phyloP scores from a whole-genome alignment of 768 basidiomycete genomes.

The Mycena maculata region DNA sequence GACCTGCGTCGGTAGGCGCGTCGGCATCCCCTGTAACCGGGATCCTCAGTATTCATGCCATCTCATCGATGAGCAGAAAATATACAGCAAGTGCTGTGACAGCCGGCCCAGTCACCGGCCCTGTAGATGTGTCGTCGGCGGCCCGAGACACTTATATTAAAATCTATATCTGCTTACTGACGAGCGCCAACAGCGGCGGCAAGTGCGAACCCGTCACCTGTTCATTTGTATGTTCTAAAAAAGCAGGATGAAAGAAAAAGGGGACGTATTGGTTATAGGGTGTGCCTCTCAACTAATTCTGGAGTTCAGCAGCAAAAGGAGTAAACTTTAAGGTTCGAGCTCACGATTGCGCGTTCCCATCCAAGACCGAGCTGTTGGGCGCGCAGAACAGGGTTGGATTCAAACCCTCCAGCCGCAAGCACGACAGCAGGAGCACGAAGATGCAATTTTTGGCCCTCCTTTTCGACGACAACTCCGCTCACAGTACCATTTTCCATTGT shows the following conservation, averaged over 20 bases:
- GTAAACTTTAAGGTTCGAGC: slow-evolving; percentile 23
- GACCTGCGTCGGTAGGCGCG: slow-evolving; percentile 61
- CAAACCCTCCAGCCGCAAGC: slow-evolving; percentile 76
- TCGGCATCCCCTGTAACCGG: slow-evolving; percentile 70
- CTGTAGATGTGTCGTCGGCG: slow-evolving; percentile 37
- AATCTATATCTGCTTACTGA: slow-evolving; percentile 5
- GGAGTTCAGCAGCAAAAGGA: neutral
- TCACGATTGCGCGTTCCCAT: slow-evolving; percentile 70
- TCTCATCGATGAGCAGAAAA: neutral
- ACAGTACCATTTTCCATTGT: slow-evolving; percentile 54
- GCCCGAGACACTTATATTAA: neutral
- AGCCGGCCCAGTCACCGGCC: slow-evolving; percentile 76
- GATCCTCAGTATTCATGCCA: neutral
- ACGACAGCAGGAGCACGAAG: slow-evolving; percentile 61
- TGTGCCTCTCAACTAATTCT: slow-evolving; percentile 71
- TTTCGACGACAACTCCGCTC: slow-evolving; percentile 58
- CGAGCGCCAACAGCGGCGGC: slow-evolving; percentile 62
- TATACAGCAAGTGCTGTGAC: slow-evolving; percentile 64
- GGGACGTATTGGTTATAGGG: slow-evolving; percentile 65
- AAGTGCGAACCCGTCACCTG: slow-evolving; percentile 70
- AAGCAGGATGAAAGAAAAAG: neutral
- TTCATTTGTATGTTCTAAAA: slow-evolving; percentile 23
- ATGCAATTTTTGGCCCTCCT: slow-evolving; percentile 47
- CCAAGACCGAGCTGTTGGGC: slow-evolving; percentile 64
- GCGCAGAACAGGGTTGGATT: slow-evolving; percentile 65